A percentile compares a stretch with the other conserved stretches of the same genome.
phyloP scores from a whole-genome alignment of 257 asterid species.

The Linaria vulgaris region DNA sequence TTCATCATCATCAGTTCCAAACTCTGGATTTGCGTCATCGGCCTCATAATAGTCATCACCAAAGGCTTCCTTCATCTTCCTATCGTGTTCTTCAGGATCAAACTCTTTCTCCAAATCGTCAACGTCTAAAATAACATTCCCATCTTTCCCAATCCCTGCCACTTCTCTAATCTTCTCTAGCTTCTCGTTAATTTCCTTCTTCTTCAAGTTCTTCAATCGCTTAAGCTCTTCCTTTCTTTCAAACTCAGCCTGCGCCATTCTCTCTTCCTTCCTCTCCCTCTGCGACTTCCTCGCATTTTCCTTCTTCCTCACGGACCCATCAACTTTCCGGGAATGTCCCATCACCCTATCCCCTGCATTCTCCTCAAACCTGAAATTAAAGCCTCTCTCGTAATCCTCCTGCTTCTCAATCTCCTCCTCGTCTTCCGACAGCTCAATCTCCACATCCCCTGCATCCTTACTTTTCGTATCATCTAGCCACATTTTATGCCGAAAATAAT shows the following conservation, averaged over 20 bases:
- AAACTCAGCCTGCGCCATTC: conserved; percentile 58
- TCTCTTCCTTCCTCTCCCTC: conserved; percentile 87
- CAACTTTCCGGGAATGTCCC: conserved; percentile 71
- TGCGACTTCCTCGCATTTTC: conserved; percentile 62
- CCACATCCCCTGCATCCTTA: conserved; percentile 29
- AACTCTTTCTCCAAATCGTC: conserved; percentile 80
- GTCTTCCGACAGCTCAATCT: conserved; percentile 49
- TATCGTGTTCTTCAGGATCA: conserved; percentile 71
- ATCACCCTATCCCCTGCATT: conserved; percentile 72
- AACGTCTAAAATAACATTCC: conserved; percentile 40
- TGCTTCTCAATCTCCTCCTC: conserved; percentile 76
- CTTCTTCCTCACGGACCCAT: conserved; percentile 87
- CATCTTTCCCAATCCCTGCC: conserved; percentile 65
- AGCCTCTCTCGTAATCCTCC: conserved; percentile 77
- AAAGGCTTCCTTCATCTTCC: conserved; percentile 69
- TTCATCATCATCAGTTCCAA: conserved; percentile 58
- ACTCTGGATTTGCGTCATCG: conserved; percentile 59
- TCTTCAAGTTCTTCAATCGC: conserved; percentile 80
- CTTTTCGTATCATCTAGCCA: conserved; percentile 50
- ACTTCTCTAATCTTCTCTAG: conserved; percentile 71
- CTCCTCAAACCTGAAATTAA: conserved; percentile 76
- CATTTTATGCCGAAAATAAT: conserved; percentile 56
- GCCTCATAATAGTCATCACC: conserved; percentile 62
- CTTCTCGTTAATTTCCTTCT: conserved; percentile 78
- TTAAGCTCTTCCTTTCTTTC: conserved; percentile 80